These are phyloP conservation scores for Termitomyces sp. DNA, from an alignment of 768 basidiomycete species.

Conservation along the genomic window DNA sequence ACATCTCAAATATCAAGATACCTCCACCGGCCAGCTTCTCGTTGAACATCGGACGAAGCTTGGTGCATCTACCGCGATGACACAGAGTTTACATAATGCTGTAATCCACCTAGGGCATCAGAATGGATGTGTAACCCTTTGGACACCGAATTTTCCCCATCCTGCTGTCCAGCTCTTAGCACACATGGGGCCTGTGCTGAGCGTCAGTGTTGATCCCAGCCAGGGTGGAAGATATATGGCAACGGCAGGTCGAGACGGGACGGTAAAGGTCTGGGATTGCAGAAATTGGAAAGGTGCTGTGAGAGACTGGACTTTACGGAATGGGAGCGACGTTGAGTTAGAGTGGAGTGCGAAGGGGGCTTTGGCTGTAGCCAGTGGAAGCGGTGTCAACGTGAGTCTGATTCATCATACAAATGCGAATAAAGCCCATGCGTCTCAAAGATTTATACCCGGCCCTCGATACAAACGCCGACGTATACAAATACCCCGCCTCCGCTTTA, in stretches of 20 bases:
- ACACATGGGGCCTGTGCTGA: conserved; percentile 83
- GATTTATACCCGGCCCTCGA: conserved; percentile 71
- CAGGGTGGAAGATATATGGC: conserved; percentile 89
- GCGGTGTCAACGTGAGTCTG: conserved; percentile 73
- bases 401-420: conserved; percentile 6
- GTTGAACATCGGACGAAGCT: conserved; percentile 88
- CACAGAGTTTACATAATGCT: conserved; percentile 90
- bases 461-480: conserved; percentile 51
- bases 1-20: conserved; percentile 95
- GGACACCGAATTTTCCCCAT: conserved; percentile 93
- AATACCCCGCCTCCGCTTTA: conserved; percentile 75
- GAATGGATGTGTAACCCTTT: conserved; percentile 93
- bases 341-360: conserved; percentile 88
- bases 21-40: conserved; percentile 85
- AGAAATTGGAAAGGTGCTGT: conserved; percentile 92
- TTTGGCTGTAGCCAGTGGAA: conserved; percentile 78
- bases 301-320: conserved; percentile 69
- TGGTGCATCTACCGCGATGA: conserved; percentile 80
- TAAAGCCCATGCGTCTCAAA: conserved; percentile 23
- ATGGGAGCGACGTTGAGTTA: conserved; percentile 58
- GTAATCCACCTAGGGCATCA: conserved; percentile 94
- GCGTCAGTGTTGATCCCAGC: conserved; percentile 81
- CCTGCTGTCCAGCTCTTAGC: conserved; percentile 91
- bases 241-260: conserved; percentile 83
- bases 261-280: conserved; percentile 95